A percentile compares a stretch with the other conserved stretches of the same genome.
Evolutionary conservation across 306 rosid genomes (phyloP).

Genomic region (Quercus dentata): DNA sequence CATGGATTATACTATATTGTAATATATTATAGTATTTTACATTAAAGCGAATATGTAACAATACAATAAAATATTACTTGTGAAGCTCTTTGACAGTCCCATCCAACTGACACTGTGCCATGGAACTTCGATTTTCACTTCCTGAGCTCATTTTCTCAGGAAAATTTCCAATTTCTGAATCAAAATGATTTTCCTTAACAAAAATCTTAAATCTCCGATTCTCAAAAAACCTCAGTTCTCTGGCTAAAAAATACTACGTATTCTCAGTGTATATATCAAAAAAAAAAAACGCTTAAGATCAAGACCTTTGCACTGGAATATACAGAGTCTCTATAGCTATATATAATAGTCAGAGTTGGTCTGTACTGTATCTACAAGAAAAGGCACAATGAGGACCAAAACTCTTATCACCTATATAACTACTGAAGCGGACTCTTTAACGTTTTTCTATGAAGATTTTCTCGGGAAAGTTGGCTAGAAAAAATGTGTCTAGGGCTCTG

Average conservation of each 20-base stretch:
- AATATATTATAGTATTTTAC: background rate
- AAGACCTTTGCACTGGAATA: background rate
- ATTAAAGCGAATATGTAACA: background rate
- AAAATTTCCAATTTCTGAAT: conserved; percentile 12
- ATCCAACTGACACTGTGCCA: conserved; percentile 1
- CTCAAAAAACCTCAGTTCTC: background rate
- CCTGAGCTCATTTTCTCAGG: conserved; percentile 30
- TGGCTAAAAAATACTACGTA: background rate
- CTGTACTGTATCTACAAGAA: background rate
- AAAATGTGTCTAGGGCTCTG: too few species aligned
- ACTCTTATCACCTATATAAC: background rate
- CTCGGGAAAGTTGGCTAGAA: background rate
- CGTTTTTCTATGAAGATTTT: conserved; percentile 11
- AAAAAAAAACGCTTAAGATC: background rate
- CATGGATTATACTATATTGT: background rate
- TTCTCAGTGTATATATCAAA: background rate
- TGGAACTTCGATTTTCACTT: conserved; percentile 4
- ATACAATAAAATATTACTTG: conserved; percentile 28
- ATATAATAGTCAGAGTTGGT: background rate
- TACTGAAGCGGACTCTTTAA: background rate
- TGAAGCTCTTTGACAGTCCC: conserved; percentile 7
- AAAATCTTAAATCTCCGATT: conserved; percentile 2
- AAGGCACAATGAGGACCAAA: background rate
- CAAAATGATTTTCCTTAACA: background rate
- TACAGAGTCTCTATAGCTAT: background rate